Evolutionary conservation across 1,284 basidiomycete species (phyloP).

Genomic region (Leccinum pallidistipes): DNA sequence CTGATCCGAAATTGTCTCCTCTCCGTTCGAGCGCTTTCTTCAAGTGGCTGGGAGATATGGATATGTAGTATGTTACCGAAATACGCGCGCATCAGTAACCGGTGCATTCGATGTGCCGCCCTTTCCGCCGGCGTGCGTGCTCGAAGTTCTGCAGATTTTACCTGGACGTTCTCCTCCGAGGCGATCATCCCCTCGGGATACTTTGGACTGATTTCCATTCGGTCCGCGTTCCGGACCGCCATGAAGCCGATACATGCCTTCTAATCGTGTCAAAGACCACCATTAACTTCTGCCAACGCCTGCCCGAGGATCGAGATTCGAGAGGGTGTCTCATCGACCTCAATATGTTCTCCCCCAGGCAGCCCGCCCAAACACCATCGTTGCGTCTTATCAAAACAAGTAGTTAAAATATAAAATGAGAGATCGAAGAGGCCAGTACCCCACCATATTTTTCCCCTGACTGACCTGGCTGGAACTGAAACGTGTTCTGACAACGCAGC

Average conservation of each 20-base stretch:
- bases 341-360: background rate
- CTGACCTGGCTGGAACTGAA: background rate
- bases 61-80: background rate
- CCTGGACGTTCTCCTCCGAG: background rate
- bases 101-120: background rate
- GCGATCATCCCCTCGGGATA: background rate
- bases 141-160: background rate
- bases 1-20: background rate
- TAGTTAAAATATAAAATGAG: background rate
- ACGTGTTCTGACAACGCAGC: background rate
- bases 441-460: background rate
- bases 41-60: background rate
- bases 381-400: background rate
- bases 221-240: background rate
- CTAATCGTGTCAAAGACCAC: background rate
- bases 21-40: background rate
- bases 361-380: background rate
- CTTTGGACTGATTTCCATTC: background rate
- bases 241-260: background rate
- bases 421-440: background rate
- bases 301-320: background rate
- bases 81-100: background rate
- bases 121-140: background rate
- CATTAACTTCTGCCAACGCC: background rate
- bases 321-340: slow-evolving; percentile 4